phyloP scores from a whole-genome alignment of 2,329 filamentous ascomycete genomes.

The Epichloe glyceriae region DNA sequence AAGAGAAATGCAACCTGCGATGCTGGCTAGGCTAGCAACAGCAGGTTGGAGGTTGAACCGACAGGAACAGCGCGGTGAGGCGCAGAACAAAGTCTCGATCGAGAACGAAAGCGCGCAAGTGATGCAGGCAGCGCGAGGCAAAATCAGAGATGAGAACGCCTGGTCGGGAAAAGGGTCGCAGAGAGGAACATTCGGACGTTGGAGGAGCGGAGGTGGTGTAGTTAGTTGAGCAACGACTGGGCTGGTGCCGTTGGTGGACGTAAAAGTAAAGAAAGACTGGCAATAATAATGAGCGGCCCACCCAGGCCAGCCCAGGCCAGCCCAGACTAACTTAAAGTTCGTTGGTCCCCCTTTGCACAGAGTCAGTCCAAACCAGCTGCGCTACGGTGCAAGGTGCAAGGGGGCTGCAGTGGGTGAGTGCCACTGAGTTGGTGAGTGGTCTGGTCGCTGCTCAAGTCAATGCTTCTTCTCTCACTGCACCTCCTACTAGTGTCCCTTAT shows the following conservation, averaged over 20 bases:
- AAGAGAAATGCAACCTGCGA: neutral
- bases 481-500: too few species aligned
- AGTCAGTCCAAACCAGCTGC: too few species aligned
- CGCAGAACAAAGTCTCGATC: neutral
- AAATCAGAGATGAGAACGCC: neutral
- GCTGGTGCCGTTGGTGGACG: neutral
- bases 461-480: too few species aligned
- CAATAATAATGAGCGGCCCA: too few species aligned
- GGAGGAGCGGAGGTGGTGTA: constrained; percentile 1
- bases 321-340: too few species aligned
- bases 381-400: too few species aligned
- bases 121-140: neutral
- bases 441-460: too few species aligned
- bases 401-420: too few species aligned
- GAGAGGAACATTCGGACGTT: neutral
- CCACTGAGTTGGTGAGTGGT: too few species aligned
- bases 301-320: too few species aligned
- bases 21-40: neutral
- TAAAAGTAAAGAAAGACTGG: neutral
- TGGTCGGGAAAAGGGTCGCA: neutral
- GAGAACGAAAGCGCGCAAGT: neutral
- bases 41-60: neutral
- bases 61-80: neutral
- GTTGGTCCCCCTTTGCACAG: too few species aligned
- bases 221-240: neutral